These are phyloP conservation scores for Pyrenula aspistea DNA, from an alignment of 495 filamentous ascomycete species.

Conservation along the genomic window DNA sequence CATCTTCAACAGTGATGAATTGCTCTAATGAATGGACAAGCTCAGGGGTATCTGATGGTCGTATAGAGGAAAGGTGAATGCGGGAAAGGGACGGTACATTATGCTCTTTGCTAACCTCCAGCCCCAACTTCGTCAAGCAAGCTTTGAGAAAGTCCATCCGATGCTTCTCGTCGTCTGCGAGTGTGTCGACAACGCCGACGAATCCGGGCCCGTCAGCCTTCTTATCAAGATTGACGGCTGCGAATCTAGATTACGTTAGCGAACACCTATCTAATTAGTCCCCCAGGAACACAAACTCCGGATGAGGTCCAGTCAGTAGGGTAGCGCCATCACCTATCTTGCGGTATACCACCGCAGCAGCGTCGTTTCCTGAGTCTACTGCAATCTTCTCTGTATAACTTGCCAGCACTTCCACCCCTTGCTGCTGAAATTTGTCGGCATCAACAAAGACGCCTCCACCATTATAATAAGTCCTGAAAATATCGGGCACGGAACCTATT, in stretches of 20 bases:
- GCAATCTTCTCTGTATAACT: conserved; percentile 65
- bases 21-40: conserved; percentile 57
- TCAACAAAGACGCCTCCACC: conserved; percentile 93
- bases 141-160: conserved; percentile 70
- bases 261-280: conserved; percentile 2
- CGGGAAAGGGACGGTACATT: conserved; percentile 72
- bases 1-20: conserved; percentile 53
- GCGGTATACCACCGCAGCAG: conserved; percentile 77
- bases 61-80: conserved; percentile 67
- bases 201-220: conserved; percentile 52
- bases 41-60: conserved; percentile 49
- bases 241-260: conserved; percentile 49
- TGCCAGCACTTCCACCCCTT: conserved; percentile 70
- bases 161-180: conserved; percentile 58
- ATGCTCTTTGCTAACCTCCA: conserved; percentile 60
- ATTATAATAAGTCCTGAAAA: conserved; percentile 79
- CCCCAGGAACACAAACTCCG: conserved; percentile 53
- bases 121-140: conserved; percentile 69
- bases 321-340: conserved; percentile 75
- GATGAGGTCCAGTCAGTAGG: conserved; percentile 80
- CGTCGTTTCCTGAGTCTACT: conserved; percentile 57
- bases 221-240: conserved; percentile 60
- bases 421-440: conserved; percentile 45
- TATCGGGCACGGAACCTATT: conserved; percentile 39
- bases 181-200: conserved; percentile 49